Percentiles rank a stretch among this genome's conserved stretches.
These are phyloP conservation scores for Flueggea neowawraea DNA, from an alignment of 441 rosid species.

Conservation along the genomic window DNA sequence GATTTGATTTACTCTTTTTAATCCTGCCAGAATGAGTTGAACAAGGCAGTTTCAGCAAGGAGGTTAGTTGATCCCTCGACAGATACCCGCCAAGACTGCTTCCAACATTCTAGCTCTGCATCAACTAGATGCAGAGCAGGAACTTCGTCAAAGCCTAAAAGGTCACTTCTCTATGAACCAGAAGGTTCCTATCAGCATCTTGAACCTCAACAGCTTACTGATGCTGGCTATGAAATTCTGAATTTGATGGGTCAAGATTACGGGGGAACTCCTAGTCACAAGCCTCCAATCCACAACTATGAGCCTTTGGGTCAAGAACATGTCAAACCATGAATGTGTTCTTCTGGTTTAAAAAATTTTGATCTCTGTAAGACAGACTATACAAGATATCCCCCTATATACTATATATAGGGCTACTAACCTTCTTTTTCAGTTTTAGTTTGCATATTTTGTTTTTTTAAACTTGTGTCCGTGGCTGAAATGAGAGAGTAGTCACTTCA, in stretches of 20 bases:
- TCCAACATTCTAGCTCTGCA: background rate
- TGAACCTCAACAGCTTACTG: constrained; percentile 7
- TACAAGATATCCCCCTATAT: too few species aligned
- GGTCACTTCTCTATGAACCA: background rate
- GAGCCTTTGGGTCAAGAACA: constrained; percentile 6
- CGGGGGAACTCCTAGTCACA: constrained; percentile 4
- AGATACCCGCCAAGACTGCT: background rate
- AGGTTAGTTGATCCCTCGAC: background rate
- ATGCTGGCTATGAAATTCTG: constrained; percentile 12
- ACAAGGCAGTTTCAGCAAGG: background rate
- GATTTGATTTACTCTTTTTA: background rate
- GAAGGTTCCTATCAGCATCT: background rate
- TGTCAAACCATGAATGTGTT: background rate
- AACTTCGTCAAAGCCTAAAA: background rate
- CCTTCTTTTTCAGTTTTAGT: too few species aligned
- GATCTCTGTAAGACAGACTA: too few species aligned
- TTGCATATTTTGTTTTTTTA: too few species aligned
- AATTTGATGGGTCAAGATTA: constrained; percentile 18
- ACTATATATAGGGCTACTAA: too few species aligned
- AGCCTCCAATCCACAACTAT: constrained; percentile 23
- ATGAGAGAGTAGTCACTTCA: too few species aligned
- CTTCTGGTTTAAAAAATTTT: too few species aligned
- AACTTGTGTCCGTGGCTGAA: too few species aligned
- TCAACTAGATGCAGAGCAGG: constrained; percentile 4
- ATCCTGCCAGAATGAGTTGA: background rate